Percentiles rank a stretch among this genome's conserved stretches.
phyloP scores from a whole-genome alignment of 306 rosid species.

The Astragalus glycyphyllos region DNA sequence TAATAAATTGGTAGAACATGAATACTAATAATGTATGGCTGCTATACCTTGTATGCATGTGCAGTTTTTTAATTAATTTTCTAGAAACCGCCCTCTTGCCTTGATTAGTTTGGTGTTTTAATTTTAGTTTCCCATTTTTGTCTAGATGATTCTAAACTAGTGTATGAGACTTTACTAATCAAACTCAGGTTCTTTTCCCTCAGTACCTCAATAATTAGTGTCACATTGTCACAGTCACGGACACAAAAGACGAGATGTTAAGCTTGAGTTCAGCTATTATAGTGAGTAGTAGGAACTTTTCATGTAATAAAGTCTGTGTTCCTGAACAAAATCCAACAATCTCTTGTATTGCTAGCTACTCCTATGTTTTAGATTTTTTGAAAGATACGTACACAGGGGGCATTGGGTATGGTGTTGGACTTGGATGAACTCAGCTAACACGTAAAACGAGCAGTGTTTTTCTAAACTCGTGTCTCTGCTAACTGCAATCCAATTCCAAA shows the following conservation, averaged over 20 bases:
- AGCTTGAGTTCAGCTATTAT: conserved; percentile 42
- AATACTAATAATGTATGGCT: conserved; percentile 18
- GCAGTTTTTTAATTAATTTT: conserved; percentile 29
- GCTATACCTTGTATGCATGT: conserved; percentile 55
- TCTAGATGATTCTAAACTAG: conserved; percentile 17
- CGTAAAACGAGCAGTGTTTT: conserved; percentile 51
- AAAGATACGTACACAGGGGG: conserved; percentile 20
- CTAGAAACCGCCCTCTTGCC: conserved; percentile 44
- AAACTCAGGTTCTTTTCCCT: no score
- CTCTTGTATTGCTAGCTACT: not conserved
- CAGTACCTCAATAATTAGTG: not conserved
- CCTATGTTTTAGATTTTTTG: conserved; percentile 20
- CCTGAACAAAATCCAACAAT: conserved; percentile 33
- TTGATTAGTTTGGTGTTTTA: conserved; percentile 13
- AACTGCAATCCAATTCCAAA: conserved; percentile 46
- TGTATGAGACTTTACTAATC: no score
- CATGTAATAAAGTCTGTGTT: conserved; percentile 32
- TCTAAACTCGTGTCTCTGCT: conserved; percentile 40
- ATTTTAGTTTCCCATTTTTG: conserved; percentile 7
- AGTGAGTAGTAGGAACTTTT: conserved; percentile 36
- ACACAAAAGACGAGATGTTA: conserved; percentile 25
- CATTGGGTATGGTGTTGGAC: conserved; percentile 36
- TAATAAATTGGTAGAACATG: no score
- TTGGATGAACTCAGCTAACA: conserved; percentile 38
- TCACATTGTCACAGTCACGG: conserved; percentile 25